Evolutionary conservation across 352 stramenopile species (phyloP).

Genomic region (Globisporangium barbulae): DNA sequence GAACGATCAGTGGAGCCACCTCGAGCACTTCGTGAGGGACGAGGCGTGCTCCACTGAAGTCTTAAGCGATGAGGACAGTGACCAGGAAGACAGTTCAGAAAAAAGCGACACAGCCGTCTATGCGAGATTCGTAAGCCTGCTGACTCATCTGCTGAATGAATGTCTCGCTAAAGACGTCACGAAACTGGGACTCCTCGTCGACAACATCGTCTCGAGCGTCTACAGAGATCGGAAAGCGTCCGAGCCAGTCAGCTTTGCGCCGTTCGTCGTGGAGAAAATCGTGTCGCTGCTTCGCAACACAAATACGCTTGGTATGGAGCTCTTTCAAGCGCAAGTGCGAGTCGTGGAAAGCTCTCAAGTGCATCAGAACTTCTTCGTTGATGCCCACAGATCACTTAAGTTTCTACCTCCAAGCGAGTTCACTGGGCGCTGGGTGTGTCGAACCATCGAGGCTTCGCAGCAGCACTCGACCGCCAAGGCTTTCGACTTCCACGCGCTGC

Average conservation of each 20-base stretch:
- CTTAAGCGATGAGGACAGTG: background rate
- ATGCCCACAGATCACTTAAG: background rate
- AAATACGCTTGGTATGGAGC: conserved; percentile 1
- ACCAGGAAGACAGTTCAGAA: background rate
- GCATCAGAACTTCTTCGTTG: background rate
- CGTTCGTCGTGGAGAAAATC: conserved; percentile 3
- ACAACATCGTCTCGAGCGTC: conserved; percentile 15
- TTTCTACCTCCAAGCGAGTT: background rate
- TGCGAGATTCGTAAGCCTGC: background rate
- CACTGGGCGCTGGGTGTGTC: conserved; percentile 18
- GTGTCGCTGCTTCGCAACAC: conserved; percentile 15
- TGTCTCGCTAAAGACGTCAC: background rate
- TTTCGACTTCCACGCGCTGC: background rate
- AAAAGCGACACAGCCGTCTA: background rate
- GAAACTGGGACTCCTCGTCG: conserved; percentile 8
- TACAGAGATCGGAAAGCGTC: background rate
- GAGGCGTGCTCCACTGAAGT: background rate
- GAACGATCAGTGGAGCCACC: background rate
- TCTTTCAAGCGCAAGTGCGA: conserved; percentile 11
- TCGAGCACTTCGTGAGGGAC: background rate
- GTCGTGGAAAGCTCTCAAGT: background rate
- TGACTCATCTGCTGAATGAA: conserved; percentile 6
- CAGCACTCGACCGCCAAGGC: background rate
- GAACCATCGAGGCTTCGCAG: conserved; percentile 5
- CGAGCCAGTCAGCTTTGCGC: background rate